Evolutionary conservation across 1,284 basidiomycete species (phyloP), one percentile per base, ranked within the genome.

Genomic region (Garcileccinum viscosum): DNA sequence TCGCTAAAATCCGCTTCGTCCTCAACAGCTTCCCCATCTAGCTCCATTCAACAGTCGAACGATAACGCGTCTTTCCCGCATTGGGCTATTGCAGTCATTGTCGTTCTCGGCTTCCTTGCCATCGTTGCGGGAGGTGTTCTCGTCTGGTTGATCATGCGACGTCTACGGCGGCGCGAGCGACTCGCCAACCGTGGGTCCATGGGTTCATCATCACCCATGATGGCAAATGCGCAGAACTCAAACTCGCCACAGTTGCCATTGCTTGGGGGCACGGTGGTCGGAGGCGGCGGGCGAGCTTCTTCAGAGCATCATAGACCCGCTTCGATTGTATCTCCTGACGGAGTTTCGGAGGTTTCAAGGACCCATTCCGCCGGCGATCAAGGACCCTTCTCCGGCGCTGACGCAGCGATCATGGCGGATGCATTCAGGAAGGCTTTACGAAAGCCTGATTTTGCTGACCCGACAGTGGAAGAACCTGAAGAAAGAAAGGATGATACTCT

Each of bases 31-130:
- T 76, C 79, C 59, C 32, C 69, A 19, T 76, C 82, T 19, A 87
- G 84, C 38, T 82, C 72, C 69, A 82, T 93, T 22, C 91, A 93
- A 76, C 73, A 79, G 42, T 73, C 77, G 30, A 70, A 70, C 47
- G 73, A 75, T 60, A 77, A 72, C 60, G 77, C 84, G 6, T 74
- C 83, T 30, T 93, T 95, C 76, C 94, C 94, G 3, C 87, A 88
- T 76, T 95, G 94, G 93, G 94, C 92, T n/a, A 95, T 95, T 71
- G 94, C 94, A 58, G 90, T 95, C 70, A 93, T 95, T 69, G 91
- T 91, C 66, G 87, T 95, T 62, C 87, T 95, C 42, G 94, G 93
- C 38, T 90, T 93, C 81, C 84, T 95, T 68, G 93, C 93, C 63
- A 89, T 95, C 70, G 85, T 89, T 62, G 89, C 91, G 14, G 84